Conservation (phyloP, 192 early-diverging fungal genomes). For the Coemansia sp. region DNA sequence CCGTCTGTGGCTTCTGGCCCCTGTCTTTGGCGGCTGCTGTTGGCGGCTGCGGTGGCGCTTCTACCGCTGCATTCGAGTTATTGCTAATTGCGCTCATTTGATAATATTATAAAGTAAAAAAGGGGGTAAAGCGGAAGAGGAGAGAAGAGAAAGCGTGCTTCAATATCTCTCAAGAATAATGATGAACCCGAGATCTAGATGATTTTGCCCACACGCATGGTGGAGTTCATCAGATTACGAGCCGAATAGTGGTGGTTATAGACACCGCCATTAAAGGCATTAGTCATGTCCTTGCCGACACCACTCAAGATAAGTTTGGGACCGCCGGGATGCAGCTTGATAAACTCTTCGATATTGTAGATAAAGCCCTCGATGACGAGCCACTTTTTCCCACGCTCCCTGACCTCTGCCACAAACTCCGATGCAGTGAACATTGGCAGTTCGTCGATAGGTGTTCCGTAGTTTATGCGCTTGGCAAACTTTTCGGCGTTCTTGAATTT, state of each 20-base stretch:
- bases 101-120: neutral
- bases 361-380: slow-evolving; percentile 81
- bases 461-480: slow-evolving; percentile 62
- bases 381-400: slow-evolving; percentile 67
- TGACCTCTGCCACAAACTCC: slow-evolving; percentile 64
- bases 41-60: neutral
- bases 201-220: slow-evolving; percentile 50
- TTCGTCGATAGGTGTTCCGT: slow-evolving; percentile 66
- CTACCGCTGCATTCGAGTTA: neutral
- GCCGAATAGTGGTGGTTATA: slow-evolving; percentile 91
- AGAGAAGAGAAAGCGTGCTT: neutral
- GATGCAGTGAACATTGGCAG: slow-evolving; percentile 68
- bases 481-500: slow-evolving; percentile 68
- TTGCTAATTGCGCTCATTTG: neutral
- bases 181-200: slow-evolving; percentile 13
- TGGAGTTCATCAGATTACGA: slow-evolving; percentile 66
- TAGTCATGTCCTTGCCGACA: slow-evolving; percentile 84
- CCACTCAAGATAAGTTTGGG: slow-evolving; percentile 62
- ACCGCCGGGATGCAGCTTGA: slow-evolving; percentile 88
- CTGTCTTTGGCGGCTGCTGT: neutral
- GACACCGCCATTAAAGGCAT: slow-evolving; percentile 84
- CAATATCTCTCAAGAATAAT: neutral
- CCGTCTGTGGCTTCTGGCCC: neutral
- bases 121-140: neutral
- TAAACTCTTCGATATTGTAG: slow-evolving; percentile 79